phyloP scores from a whole-genome alignment of 2,329 filamentous ascomycete species.

The Alternaria rosae region DNA sequence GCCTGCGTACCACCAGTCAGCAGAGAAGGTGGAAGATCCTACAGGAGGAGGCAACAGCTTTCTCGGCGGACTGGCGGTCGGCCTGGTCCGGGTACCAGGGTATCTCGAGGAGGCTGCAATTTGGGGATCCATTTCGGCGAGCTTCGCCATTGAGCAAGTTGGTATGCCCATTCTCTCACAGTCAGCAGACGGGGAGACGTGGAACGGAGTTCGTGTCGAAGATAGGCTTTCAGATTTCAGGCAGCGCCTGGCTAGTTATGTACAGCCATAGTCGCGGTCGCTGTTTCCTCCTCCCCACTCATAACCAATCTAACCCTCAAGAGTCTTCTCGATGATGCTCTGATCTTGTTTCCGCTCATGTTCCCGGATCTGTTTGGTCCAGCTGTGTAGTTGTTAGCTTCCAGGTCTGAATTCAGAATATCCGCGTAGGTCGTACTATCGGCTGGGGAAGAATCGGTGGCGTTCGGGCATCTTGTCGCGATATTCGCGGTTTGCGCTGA shows the following conservation, averaged over 20 bases:
- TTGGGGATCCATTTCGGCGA: constrained; percentile 83
- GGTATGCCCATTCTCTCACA: constrained; percentile 72
- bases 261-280: constrained; percentile 45
- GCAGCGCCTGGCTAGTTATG: constrained; percentile 48
- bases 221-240: constrained; percentile 55
- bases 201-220: constrained; percentile 57
- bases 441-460: constrained; percentile 81
- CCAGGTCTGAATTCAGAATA: background rate
- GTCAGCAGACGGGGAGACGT: constrained; percentile 49
- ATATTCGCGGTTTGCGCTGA: constrained; percentile 76
- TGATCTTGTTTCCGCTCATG: constrained; percentile 64
- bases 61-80: constrained; percentile 68
- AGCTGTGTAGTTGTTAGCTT: constrained; percentile 58
- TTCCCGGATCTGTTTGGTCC: constrained; percentile 75
- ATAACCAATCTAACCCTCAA: constrained; percentile 14
- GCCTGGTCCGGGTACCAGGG: constrained; percentile 54
- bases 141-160: constrained; percentile 94
- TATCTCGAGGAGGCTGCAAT: constrained; percentile 73
- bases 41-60: constrained; percentile 96
- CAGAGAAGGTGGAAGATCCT: constrained; percentile 77
- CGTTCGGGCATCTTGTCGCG: constrained; percentile 78
- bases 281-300: constrained; percentile 2
- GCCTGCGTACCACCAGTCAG: constrained; percentile 72
- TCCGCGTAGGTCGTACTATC: constrained; percentile 68
- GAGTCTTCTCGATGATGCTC: constrained; percentile 24